Conservation (phyloP, 148 eudicot genomes). For the Amaranthus cruentus region DNA sequence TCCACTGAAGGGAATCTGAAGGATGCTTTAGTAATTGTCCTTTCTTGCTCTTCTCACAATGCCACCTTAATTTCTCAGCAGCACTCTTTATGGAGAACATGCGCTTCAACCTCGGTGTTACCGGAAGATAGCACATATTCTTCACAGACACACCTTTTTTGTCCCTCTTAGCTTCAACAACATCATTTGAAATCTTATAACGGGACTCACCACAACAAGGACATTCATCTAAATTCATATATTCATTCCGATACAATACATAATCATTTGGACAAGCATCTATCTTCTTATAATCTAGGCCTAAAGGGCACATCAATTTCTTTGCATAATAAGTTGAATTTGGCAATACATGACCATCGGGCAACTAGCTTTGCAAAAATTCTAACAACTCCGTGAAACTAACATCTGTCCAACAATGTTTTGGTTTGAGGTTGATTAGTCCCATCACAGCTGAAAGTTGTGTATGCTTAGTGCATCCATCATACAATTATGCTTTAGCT, state of each 20-base stretch:
- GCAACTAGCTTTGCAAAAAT: neutral
- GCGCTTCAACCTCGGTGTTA: conserved; percentile 18
- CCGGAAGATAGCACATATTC: conserved; percentile 7
- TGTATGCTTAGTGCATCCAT: neutral
- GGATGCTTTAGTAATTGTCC: conserved; percentile 18
- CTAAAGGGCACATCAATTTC: neutral
- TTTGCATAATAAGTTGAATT: conserved; percentile 7
- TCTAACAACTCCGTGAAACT: neutral
- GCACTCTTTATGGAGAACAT: conserved; percentile 19
- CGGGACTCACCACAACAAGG: neutral
- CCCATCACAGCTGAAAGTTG: neutral
- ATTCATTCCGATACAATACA: conserved; percentile 3
- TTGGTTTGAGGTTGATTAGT: neutral
- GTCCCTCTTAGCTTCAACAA: no score
- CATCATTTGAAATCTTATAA: neutral
- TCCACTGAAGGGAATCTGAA: conserved; percentile 27
- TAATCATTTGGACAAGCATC: conserved; percentile 9
- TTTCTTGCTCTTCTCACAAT: neutral
- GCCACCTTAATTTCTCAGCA: conserved; percentile 26
- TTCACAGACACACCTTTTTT: neutral
- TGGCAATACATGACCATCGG: neutral
- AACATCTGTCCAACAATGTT: neutral
- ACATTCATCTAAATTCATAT: neutral
- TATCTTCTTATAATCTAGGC: conserved; percentile 3
- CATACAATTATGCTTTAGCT: neutral